Conservation (phyloP, 495 filamentous ascomycete genomes). For the Neurospora sp. region DNA sequence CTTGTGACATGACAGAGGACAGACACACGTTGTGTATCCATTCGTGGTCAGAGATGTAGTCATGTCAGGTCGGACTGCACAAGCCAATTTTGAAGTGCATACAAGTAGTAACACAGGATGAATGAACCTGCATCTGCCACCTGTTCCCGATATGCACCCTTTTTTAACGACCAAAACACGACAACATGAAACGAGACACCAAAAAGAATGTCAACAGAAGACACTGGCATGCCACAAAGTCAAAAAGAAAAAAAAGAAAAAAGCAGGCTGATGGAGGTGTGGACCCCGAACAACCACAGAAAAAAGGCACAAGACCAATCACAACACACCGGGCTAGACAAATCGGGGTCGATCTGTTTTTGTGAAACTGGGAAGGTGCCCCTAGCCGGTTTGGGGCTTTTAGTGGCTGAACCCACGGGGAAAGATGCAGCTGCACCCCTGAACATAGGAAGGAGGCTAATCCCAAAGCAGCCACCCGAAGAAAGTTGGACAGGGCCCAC, state of each 20-base stretch:
- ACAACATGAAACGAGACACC: neutral
- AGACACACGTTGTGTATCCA: neutral
- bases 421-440: neutral
- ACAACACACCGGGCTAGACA: neutral
- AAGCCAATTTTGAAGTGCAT: neutral
- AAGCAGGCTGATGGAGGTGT: neutral
- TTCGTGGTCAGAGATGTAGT: neutral
- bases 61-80: neutral
- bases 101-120: neutral
- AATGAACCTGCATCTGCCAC: neutral
- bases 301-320: neutral
- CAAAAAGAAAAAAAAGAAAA: neutral
- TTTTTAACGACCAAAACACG: too few relatives aligned
- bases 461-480: neutral
- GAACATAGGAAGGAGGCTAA: neutral
- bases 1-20: too few relatives aligned
- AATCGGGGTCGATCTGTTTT: neutral
- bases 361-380: slow-evolving; percentile 9
- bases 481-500: neutral
- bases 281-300: neutral
- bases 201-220: neutral
- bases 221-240: neutral
- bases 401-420: neutral
- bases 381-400: neutral
- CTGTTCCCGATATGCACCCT: neutral